phyloP scores from a whole-genome alignment of 106 monocot genomes.

The Ottelia alismoides region DNA sequence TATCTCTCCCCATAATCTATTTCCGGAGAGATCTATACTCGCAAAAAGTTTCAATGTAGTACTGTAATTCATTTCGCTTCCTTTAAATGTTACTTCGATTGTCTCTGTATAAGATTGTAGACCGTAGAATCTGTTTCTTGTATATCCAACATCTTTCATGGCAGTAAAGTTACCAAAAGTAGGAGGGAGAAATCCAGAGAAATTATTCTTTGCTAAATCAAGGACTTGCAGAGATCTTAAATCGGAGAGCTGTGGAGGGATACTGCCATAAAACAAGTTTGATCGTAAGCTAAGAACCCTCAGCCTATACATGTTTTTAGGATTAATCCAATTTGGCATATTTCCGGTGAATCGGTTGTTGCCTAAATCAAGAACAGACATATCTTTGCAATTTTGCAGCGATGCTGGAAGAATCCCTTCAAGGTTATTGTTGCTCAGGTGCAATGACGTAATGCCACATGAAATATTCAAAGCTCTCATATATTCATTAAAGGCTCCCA shows the following conservation, averaged over 20 bases:
- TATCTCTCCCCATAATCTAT: background rate
- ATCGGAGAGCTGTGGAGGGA: background rate
- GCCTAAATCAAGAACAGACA: conserved; percentile 4
- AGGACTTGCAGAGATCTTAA: conserved; percentile 11
- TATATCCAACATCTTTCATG: too few relatives aligned
- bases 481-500: background rate
- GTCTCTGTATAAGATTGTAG: too few relatives aligned
- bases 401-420: background rate
- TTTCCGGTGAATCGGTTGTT: background rate
- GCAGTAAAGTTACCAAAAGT: too few relatives aligned
- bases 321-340: conserved; percentile 5
- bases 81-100: too few relatives aligned
- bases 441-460: conserved; percentile 1
- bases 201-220: conserved; percentile 19
- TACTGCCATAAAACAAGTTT: background rate
- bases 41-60: too few relatives aligned
- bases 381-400: background rate
- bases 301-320: background rate
- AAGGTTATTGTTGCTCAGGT: background rate
- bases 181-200: conserved; percentile 23
- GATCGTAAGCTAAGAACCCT: background rate
- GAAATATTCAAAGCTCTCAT: too few relatives aligned
- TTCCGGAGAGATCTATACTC: too few relatives aligned
- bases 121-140: too few relatives aligned
- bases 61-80: too few relatives aligned